phyloP scores from a whole-genome alignment of 1,284 basidiomycete species.

The Cryptococcus maquisensis region DNA sequence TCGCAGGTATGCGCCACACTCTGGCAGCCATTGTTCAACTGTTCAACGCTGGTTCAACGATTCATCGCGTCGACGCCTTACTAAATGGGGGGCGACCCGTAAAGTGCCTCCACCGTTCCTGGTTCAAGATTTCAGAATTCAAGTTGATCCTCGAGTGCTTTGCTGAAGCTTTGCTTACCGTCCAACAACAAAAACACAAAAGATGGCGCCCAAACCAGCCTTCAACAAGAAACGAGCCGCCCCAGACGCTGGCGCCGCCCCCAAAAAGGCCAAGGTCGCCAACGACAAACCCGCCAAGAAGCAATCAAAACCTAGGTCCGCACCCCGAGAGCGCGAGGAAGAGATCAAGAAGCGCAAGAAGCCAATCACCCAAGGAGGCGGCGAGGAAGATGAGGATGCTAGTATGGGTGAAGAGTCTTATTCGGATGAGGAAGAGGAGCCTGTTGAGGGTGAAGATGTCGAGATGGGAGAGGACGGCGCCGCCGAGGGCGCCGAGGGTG shows the following conservation, averaged over 20 bases:
- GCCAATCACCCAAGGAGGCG: slow-evolving; percentile 39
- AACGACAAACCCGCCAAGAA: slow-evolving; percentile 2
- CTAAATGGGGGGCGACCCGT: no score
- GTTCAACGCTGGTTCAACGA: no score
- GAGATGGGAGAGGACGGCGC: slow-evolving; percentile 2
- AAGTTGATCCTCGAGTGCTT: no score
- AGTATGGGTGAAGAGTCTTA: slow-evolving; percentile 17
- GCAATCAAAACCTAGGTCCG: slow-evolving; percentile 6
- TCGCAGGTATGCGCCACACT: no score
- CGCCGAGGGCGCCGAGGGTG: background rate
- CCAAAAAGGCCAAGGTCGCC: slow-evolving; percentile 1
- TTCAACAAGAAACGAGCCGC: slow-evolving; percentile 1
- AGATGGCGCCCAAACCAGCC: background rate
- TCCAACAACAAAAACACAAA: background rate
- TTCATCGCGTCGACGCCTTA: no score
- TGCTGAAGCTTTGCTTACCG: no score
- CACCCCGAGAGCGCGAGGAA: slow-evolving; percentile 17
- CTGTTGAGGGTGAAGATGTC: slow-evolving; percentile 7
- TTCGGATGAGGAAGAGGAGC: slow-evolving; percentile 13
- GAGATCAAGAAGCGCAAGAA: slow-evolving; percentile 27
- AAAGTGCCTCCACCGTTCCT: no score
- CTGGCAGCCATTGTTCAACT: no score
- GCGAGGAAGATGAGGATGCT: slow-evolving; percentile 26
- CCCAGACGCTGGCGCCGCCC: background rate
- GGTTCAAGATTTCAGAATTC: no score